Base-by-base conservation (phyloP, 1,139 yeast species). In the Meyerozyma smithsonii region DNA sequence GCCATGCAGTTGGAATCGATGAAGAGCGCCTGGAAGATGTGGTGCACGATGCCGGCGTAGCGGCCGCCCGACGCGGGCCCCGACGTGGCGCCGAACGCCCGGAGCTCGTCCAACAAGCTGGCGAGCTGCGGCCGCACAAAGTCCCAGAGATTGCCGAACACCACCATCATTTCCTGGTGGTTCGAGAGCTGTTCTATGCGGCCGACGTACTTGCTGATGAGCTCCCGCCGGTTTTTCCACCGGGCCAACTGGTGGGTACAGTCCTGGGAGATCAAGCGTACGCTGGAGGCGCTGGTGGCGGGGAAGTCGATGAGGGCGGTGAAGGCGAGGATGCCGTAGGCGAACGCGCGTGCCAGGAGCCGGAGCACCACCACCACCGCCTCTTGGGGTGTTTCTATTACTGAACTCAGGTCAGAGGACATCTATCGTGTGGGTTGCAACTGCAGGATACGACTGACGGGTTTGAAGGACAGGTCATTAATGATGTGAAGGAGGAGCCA, bases 321-420 rank as follows among this genome's bases (percentile, higher is more conserved):
- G 21, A 16, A 30, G 11, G 21, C 21, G 16, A 14, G 16, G 2
- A 30, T 18, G 23, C 21, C n/a, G 15, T 30, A 30, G 20, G 12
- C 11, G 34, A 30, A 30, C 8, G 34, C 15, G 8, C 21, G 23
- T n/a, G 21, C 21, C 34, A 30, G 34, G 16, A 30, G 34, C 10
- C 7, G 34, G 10, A 30, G 34, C 20, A 30, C 21, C 21, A 16
- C 10, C 15, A 30, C 34, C 34, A 30, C 34, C 2, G 34, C 34
- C 8, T 30, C 34, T 17, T 16, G 20, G 10, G 34, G 34, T 21
- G 16, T 18, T 10, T 30, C 21, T 15, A 14, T 14, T 16, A 18
- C 7, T 15, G 34, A 30, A 16, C 11, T 18, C 34, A 30, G 21
- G 15, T 30, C 34, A 16, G 34, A 30, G 4, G 21, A 26, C 30